Evolutionary conservation across 345 rosid genomes (phyloP).

Genomic region (Bruguiera sexangula): DNA sequence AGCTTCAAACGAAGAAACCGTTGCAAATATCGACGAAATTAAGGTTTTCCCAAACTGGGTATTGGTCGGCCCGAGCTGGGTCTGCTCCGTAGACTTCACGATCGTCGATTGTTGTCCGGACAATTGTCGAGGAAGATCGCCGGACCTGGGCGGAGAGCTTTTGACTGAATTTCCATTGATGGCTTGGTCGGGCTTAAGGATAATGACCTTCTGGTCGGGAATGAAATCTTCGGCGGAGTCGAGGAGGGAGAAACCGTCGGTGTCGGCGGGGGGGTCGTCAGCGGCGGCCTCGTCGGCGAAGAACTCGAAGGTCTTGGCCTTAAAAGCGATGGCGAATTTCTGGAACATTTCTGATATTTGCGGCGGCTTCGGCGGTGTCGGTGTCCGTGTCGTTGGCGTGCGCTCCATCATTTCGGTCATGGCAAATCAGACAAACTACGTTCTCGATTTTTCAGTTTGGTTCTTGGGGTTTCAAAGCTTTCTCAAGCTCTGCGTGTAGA

Average conservation of each 20-base stretch:
- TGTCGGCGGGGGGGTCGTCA: constrained; percentile 24
- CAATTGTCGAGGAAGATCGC: constrained; percentile 1
- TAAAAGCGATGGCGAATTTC: constrained; percentile 90
- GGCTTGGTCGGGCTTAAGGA: constrained; percentile 72
- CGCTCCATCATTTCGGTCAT: constrained; percentile 47
- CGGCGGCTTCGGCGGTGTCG: constrained; percentile 40
- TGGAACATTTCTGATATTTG: constrained; percentile 88
- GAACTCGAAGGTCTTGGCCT: constrained; percentile 86
- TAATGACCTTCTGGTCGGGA: constrained; percentile 88
- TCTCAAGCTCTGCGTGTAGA: no score
- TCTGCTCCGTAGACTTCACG: constrained; percentile 15
- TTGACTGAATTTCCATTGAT: not conserved
- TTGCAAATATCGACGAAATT: constrained; percentile 72
- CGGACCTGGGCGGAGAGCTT: not conserved
- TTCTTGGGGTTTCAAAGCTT: no score
- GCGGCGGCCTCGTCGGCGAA: constrained; percentile 55
- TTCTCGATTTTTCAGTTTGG: not conserved
- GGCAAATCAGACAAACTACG: not conserved
- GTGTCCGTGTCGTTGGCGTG: constrained; percentile 22
- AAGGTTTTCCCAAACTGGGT: constrained; percentile 45
- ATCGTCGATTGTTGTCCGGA: not conserved
- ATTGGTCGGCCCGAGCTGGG: constrained; percentile 37
- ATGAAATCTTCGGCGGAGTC: constrained; percentile 89
- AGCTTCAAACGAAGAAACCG: constrained; percentile 73
- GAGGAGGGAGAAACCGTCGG: constrained; percentile 58